Percentiles rank a stretch among this genome's conserved stretches.
phyloP scores from a whole-genome alignment of 2,329 filamentous ascomycete species.

The Xylariomycetidae sp. region DNA sequence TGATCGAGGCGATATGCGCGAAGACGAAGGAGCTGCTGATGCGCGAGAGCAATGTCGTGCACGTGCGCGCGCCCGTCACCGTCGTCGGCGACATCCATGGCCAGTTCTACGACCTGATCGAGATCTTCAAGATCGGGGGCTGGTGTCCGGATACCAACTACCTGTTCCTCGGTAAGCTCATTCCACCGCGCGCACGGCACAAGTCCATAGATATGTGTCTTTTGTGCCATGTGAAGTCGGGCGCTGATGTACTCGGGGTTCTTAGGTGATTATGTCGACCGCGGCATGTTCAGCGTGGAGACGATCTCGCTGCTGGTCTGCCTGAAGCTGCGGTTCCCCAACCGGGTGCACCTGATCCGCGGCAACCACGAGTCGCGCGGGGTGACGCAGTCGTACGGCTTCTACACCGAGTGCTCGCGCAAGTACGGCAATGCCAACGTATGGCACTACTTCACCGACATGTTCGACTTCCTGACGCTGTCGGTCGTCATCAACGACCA shows the following conservation, averaged over 20 bases:
- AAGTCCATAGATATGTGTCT: constrained; percentile 4
- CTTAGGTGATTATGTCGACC: constrained; percentile 92
- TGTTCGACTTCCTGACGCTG: constrained; percentile 97
- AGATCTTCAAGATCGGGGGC: constrained; percentile 98
- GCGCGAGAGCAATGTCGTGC: constrained; percentile 99
- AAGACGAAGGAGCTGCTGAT: constrained; percentile 98
- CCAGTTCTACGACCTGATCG: constrained; percentile 97
- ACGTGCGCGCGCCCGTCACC: constrained; percentile 90
- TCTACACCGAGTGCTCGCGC: constrained; percentile 95
- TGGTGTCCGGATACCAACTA: constrained; percentile 98
- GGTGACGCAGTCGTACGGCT: constrained; percentile 97
- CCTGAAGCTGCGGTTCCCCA: constrained; percentile 92
- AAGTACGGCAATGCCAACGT: constrained; percentile 99
- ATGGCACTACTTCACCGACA: constrained; percentile 99
- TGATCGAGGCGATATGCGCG: constrained; percentile 98
- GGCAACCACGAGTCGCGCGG: constrained; percentile 97
- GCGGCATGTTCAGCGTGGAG: constrained; percentile 97
- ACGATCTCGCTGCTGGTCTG: constrained; percentile 97
- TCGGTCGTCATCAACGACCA: constrained; percentile 98
- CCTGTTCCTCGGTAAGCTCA: constrained; percentile 73
- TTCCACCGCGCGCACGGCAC: not conserved
- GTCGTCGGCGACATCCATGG: constrained; percentile 98
- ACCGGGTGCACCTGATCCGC: constrained; percentile 91
- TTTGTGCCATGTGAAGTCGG: too few species aligned
- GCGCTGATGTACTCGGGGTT: constrained; percentile 4